Evolutionary conservation across 306 rosid genomes (phyloP), one percentile per base, ranked within the genome.

Genomic region (Rosa lucieae): DNA sequence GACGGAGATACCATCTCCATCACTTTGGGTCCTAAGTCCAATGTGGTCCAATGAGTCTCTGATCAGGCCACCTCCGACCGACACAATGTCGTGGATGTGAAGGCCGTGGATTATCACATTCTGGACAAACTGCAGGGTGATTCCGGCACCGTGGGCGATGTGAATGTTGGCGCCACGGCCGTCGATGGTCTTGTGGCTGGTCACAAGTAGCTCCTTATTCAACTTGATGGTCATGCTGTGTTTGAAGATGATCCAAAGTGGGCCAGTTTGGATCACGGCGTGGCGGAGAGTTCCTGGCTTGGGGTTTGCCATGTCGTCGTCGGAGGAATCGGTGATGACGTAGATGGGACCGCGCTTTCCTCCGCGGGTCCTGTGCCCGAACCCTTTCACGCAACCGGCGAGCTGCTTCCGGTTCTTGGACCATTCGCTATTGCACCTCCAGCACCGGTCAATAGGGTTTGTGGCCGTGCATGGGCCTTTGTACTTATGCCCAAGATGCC

Each of bases 381-480:
- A 95, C 0, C 98, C 98, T 1, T 77, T 89, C 0, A 58, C 98
- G 15, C 99, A 95, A 0, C 2, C 39, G 23, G 90, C 96, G 18
- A 95, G 67, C 26, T 8, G 40, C 67, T 84, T 88, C 2, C 99
- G 93, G 46, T 90, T 49, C 0, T 8, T 2, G 3, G 92, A 96
- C 99, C 99, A 95, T 26, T 87, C 12, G 0, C 0, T 29, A 29
- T 23, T 65, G 58, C 98, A 95, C 67, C 97, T 73, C 99, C 97
- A 95, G 84, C 99, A 95, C 67, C 91, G 79, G 73, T 95, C 99
- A 5, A 95, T 95, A 1, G 99, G 99, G 78, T 95, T 95, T 3
- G 88, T 83, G 8, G 99, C 92, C 58, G 1, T 0, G 86, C 99
- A 95, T 2, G 72, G 78, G 2, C 84, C 90, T 0, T 0, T 12